Percentiles rank a stretch among this genome's conserved stretches.
These are phyloP conservation scores for Citrus medica DNA, from an alignment of 345 rosid species.

Conservation along the genomic window DNA sequence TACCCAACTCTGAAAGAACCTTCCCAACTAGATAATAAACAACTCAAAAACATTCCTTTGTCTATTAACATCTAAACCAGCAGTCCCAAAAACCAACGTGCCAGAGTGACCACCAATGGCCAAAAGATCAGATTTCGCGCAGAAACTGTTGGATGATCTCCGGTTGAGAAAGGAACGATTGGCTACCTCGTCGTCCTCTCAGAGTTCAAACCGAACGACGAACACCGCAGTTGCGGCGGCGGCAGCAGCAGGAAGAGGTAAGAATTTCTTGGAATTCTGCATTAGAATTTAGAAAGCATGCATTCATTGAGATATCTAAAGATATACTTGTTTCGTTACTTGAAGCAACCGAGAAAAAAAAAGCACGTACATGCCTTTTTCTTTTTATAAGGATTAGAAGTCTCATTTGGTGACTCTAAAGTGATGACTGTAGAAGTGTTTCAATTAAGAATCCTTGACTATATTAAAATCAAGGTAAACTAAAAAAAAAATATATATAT, in stretches of 20 bases:
- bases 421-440: too few species aligned
- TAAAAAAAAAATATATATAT: too few species aligned
- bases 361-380: background rate
- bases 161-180: constrained; percentile 70
- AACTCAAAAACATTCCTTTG: constrained; percentile 9
- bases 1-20: constrained; percentile 80
- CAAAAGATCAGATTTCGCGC: constrained; percentile 82
- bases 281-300: too few species aligned
- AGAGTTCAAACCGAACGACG: constrained; percentile 33
- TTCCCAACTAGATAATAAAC: constrained; percentile 47
- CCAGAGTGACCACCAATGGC: constrained; percentile 35
- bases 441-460: too few species aligned
- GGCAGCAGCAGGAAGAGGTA: constrained; percentile 26
- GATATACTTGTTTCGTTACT: constrained; percentile 12
- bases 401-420: too few species aligned
- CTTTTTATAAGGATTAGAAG: too few species aligned
- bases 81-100: constrained; percentile 4
- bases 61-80: background rate
- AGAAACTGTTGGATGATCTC: constrained; percentile 93
- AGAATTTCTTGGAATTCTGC: constrained; percentile 14
- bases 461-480: too few species aligned
- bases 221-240: constrained; percentile 8
- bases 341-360: constrained; percentile 5
- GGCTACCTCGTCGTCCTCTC: constrained; percentile 35
- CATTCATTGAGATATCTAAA: background rate